phyloP scores from a whole-genome alignment of 805 yeast genomes.

The Priceomyces fermenticarens region DNA sequence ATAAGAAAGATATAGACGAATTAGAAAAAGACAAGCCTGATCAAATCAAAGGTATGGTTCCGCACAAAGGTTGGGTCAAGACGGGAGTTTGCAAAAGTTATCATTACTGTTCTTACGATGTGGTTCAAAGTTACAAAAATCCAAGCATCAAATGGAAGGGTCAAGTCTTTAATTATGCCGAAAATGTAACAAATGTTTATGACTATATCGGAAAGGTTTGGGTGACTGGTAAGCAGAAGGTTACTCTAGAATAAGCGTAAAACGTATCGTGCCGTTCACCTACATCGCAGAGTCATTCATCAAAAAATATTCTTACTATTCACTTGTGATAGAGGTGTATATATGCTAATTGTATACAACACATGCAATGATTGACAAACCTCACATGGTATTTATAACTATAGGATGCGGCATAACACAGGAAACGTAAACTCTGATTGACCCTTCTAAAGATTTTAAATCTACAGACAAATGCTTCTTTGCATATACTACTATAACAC shows the following conservation, averaged over 20 bases:
- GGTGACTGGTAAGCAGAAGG: constrained; percentile 20
- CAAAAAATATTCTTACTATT: too few relatives aligned
- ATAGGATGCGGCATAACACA: too few relatives aligned
- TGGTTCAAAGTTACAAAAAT: constrained; percentile 16
- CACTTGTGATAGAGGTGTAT: too few relatives aligned
- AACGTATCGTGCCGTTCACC: too few relatives aligned
- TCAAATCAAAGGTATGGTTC: constrained; percentile 23
- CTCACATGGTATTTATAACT: too few relatives aligned
- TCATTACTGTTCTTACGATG: constrained; percentile 38
- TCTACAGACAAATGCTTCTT: too few relatives aligned
- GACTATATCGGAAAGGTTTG: constrained; percentile 36
- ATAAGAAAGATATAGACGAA: constrained; percentile 33
- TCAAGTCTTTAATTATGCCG: constrained; percentile 18
- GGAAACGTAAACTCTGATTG: too few relatives aligned
- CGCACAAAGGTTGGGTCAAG: constrained; percentile 45
- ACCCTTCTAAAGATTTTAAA: too few relatives aligned
- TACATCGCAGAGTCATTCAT: too few relatives aligned
- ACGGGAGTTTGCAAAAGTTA: constrained; percentile 32
- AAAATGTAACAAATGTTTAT: constrained; percentile 10
- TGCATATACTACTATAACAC: too few relatives aligned
- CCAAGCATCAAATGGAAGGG: constrained; percentile 17
- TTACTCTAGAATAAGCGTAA: neutral
- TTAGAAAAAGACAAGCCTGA: constrained; percentile 11
- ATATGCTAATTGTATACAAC: too few relatives aligned
- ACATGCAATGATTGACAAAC: too few relatives aligned